phyloP scores from a whole-genome alignment of 176 grass and related monocot species.

The Alopecurus myosuroides region DNA sequence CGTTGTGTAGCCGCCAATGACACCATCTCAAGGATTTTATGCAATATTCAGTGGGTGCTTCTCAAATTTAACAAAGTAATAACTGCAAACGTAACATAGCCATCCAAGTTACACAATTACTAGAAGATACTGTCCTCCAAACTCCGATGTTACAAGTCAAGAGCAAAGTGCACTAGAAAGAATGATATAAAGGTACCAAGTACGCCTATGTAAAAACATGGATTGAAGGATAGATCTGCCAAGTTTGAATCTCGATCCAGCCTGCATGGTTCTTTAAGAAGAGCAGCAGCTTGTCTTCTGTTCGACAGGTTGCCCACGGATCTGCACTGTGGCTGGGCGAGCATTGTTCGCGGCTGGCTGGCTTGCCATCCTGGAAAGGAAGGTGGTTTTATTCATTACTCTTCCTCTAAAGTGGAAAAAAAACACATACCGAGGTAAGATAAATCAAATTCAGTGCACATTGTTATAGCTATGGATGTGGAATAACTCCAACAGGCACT shows the following conservation, averaged over 20 bases:
- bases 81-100: background rate
- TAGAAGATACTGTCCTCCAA: conserved; percentile 12
- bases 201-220: conserved; percentile 9
- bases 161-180: conserved; percentile 12
- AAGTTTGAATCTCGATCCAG: background rate
- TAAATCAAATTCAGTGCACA: background rate
- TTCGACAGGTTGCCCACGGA: conserved; percentile 57
- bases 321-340: conserved; percentile 56
- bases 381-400: background rate
- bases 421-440: background rate
- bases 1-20: background rate
- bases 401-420: background rate
- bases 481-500: background rate
- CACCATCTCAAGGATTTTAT: background rate
- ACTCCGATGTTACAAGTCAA: background rate
- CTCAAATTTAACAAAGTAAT: background rate
- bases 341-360: conserved; percentile 49
- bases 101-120: conserved; percentile 2
- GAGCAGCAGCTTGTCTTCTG: conserved; percentile 75
- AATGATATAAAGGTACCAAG: background rate
- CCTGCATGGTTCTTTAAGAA: conserved; percentile 26
- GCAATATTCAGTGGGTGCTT: background rate
- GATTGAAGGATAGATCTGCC: background rate
- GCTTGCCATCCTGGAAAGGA: conserved; percentile 65
- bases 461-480: background rate